A percentile compares a stretch with the other conserved stretches of the same genome.
Evolutionary conservation across 352 stramenopile genomes (phyloP).

Genomic region (Plasmopara viticola): DNA sequence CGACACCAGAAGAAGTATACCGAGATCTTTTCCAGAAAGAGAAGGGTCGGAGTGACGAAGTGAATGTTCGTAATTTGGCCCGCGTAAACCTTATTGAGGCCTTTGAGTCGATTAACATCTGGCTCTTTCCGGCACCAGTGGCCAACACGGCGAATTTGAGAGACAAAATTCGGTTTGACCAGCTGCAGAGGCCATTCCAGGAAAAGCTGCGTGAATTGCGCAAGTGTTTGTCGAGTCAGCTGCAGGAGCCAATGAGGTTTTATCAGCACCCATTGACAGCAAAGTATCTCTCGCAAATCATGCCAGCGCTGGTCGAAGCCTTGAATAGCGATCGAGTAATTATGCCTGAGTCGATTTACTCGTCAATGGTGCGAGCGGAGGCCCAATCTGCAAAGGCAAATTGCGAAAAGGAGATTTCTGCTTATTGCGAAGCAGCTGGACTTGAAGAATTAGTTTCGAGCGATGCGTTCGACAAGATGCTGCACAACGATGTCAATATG

Average conservation of each 20-base stretch:
- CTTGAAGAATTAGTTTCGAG: conserved; percentile 55
- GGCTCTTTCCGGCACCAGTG: conserved; percentile 78
- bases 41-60: conserved; percentile 71
- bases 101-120: conserved; percentile 84
- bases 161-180: conserved; percentile 83
- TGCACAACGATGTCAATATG: conserved; percentile 47
- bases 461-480: conserved; percentile 44
- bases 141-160: conserved; percentile 67
- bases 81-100: conserved; percentile 66
- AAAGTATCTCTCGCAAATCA: conserved; percentile 65
- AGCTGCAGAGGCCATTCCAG: conserved; percentile 73
- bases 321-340: conserved; percentile 86
- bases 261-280: conserved; percentile 67
- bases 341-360: conserved; percentile 87
- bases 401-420: conserved; percentile 55
- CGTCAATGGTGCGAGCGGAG: conserved; percentile 77
- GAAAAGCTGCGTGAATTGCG: conserved; percentile 68
- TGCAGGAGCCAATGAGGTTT: conserved; percentile 73
- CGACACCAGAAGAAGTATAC: conserved; percentile 73
- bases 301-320: conserved; percentile 67
- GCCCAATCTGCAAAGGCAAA: conserved; percentile 52
- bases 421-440: conserved; percentile 57
- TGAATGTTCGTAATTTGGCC: conserved; percentile 74
- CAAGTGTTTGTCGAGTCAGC: conserved; percentile 57
- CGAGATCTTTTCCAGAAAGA: conserved; percentile 79